Base-by-base conservation (phyloP, 345 rosid species). In the Lepidium didymum region DNA sequence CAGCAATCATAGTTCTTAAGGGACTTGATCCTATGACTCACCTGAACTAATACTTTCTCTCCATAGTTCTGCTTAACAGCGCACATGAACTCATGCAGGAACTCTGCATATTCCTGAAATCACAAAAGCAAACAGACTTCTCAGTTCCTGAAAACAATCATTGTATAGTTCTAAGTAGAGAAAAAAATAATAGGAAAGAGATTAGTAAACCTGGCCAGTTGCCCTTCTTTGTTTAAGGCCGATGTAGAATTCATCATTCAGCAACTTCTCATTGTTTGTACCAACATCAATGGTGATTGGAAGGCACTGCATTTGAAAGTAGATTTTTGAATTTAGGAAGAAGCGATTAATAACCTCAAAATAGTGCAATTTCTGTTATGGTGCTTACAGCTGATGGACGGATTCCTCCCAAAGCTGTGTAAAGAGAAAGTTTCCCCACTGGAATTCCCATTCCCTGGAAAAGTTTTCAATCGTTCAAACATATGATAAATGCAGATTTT, bases 361-460 rank as follows among this genome's bases (percentile, higher is more conserved):
- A 68, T 3, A 14, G 19, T 7, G 41, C 12, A 75, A 49, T 9
- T 63, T 50, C 4, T 41, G 62, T 57, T 33, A 41, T 1, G 33
- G 44, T 40, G 49, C 94, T 84, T 84, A 91, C 97, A 2, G 96
- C 89, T 4, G 96, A 89, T 15, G 97, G 96, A 64, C 86, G 92
- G 65, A 91, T 62, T 63, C 97, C 97, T 70, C 97, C 97, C 41
- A 91, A 75, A 52, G 97, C 94, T 36, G 96, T 87, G 69, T 92
- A 92, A 4, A 92, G 82, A 67, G 96, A 75, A 57, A 92, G 91
- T 70, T 92, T 89, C 31, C 98, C 96, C 1, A 91, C 97, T 36
- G 97, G 97, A 69, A 91, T 91, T 13, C 97, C 97, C 97, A 91
- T 91, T 63, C 97, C 97, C 96, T 91, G 87, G 16, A 54, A 67